Evolutionary conservation across 257 asterid species (phyloP).

Genomic region (Solanum clarkiae): DNA sequence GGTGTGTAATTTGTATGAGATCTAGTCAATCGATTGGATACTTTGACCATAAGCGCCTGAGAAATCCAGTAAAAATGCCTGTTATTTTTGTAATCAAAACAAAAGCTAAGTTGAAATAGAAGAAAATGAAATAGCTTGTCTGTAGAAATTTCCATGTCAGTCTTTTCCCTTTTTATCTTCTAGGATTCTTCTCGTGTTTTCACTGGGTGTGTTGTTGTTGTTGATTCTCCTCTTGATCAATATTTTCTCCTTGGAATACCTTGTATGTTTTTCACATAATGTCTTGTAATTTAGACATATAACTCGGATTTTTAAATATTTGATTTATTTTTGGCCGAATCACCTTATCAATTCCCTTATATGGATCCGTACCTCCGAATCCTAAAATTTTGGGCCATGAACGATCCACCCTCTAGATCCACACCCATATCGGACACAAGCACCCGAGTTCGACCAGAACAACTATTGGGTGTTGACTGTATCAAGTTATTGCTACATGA

Average conservation of each 20-base stretch:
- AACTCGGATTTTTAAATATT: background rate
- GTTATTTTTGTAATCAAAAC: background rate
- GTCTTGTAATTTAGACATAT: background rate
- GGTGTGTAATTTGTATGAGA: background rate
- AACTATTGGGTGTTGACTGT: background rate
- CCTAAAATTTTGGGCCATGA: background rate
- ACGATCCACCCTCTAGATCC: background rate
- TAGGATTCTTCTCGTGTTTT: background rate
- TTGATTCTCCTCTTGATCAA: background rate
- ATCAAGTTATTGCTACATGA: background rate
- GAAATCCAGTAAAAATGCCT: background rate
- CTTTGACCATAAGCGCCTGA: background rate
- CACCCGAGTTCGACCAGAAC: background rate
- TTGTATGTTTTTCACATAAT: background rate
- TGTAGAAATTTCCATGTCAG: background rate
- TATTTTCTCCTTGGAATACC: background rate
- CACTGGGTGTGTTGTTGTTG: no score
- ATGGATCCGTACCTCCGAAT: background rate
- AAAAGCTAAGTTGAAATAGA: background rate
- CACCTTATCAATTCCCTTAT: background rate
- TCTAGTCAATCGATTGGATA: background rate
- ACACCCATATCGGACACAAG: background rate
- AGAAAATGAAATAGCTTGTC: background rate
- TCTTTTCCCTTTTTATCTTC: background rate
- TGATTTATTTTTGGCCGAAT: background rate